phyloP scores from a whole-genome alignment of 441 rosid genomes.

The Bruguiera hainesii region DNA sequence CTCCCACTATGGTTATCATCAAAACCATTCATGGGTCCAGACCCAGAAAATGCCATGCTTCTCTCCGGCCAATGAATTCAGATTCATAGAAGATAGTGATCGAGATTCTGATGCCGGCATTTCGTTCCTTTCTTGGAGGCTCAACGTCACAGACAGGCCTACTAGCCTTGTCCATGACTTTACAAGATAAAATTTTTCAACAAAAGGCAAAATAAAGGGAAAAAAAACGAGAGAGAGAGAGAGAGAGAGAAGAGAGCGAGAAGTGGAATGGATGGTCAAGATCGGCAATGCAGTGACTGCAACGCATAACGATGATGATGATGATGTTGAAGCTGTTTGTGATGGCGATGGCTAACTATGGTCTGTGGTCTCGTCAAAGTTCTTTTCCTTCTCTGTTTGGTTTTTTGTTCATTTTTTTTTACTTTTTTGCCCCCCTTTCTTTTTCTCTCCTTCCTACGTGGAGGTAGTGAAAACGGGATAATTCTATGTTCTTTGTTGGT shows the following conservation, averaged over 20 bases:
- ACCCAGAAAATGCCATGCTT: slow-evolving; percentile 61
- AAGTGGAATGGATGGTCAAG: slow-evolving; percentile 21
- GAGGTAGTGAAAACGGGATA: slow-evolving; percentile 42
- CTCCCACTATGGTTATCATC: slow-evolving; percentile 33
- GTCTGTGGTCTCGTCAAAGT: slow-evolving; percentile 23
- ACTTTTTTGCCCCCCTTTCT: neutral
- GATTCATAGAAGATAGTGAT: slow-evolving; percentile 65
- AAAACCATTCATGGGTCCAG: slow-evolving; percentile 50
- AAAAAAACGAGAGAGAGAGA: neutral
- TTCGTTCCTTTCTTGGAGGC: slow-evolving; percentile 91
- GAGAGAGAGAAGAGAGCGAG: neutral
- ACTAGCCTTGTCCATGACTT: slow-evolving; percentile 86
- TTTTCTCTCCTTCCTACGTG: slow-evolving; percentile 10
- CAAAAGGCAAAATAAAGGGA: neutral
- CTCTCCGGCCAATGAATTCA: slow-evolving; percentile 59
- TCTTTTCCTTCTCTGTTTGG: slow-evolving; percentile 7
- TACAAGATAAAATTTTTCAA: slow-evolving; percentile 42
- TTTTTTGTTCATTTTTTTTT: slow-evolving; percentile 13
- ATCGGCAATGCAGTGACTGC: slow-evolving; percentile 28
- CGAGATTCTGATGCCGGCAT: slow-evolving; percentile 47
- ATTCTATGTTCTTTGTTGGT: slow-evolving; percentile 30
- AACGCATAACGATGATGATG: slow-evolving; percentile 29
- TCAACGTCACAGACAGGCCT: slow-evolving; percentile 74
- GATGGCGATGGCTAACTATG: slow-evolving; percentile 35
- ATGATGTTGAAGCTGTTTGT: slow-evolving; percentile 30